Conservation (phyloP, 2,329 filamentous ascomycete genomes). For the Didymella arachidicola region DNA sequence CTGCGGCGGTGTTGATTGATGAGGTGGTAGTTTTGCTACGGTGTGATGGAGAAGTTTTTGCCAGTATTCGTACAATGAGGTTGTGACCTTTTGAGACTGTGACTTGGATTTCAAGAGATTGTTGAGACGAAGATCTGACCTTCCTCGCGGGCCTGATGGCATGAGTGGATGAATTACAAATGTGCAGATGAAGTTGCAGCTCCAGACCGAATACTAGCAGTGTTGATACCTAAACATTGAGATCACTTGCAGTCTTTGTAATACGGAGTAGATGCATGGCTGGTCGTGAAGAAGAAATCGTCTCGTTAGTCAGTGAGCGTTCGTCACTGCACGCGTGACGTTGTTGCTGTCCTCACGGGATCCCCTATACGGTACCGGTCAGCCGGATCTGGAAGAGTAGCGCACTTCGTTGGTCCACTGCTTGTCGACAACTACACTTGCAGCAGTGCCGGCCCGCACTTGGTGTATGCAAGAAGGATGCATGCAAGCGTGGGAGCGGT, state of each 20-base stretch:
- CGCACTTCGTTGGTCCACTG: neutral
- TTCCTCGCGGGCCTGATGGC: neutral
- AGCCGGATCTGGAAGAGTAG: conserved; percentile 1
- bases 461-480: neutral
- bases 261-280: neutral
- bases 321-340: neutral
- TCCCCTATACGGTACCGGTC: conserved; percentile 13
- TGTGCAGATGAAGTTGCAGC: neutral
- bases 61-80: no score
- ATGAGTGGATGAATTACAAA: neutral
- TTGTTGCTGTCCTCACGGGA: conserved; percentile 4
- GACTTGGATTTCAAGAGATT: no score
- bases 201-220: neutral
- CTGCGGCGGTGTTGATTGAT: no score
- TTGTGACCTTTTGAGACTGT: no score
- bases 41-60: no score
- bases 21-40: no score
- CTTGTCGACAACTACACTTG: neutral
- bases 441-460: neutral
- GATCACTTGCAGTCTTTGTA: neutral
- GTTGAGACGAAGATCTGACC: no score
- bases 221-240: neutral
- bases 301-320: neutral
- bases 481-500: conserved; percentile 3
- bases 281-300: neutral